Evolutionary conservation across 2,329 filamentous ascomycete species (phyloP).

Genomic region (Arthrobotrys entomopaga): DNA sequence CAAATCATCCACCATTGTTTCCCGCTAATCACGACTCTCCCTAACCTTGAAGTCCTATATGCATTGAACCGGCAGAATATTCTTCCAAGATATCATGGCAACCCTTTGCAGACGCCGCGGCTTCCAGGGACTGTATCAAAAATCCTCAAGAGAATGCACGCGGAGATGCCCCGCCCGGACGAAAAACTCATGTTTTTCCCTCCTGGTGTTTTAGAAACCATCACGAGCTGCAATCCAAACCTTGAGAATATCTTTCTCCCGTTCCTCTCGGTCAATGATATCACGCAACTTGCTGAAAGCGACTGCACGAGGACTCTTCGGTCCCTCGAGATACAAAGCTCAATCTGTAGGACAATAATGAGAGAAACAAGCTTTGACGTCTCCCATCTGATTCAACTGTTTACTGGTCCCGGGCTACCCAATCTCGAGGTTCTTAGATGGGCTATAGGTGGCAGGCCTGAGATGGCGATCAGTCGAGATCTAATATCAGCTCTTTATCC

Average conservation of each 20-base stretch:
- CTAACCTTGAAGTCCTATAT: constrained; percentile 37
- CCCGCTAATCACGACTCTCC: constrained; percentile 45
- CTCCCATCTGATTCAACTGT: constrained; percentile 27
- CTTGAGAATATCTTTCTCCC: constrained; percentile 50
- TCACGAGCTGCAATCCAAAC: constrained; percentile 38
- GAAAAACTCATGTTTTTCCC: constrained; percentile 53
- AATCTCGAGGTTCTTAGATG: constrained; percentile 46
- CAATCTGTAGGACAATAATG: constrained; percentile 41
- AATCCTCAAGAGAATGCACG: constrained; percentile 29
- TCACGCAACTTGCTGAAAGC: constrained; percentile 17
- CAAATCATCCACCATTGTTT: constrained; percentile 51
- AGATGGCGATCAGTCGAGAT: constrained; percentile 38
- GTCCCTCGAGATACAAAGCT: constrained; percentile 45
- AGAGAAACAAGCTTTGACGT: constrained; percentile 49
- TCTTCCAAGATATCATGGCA: constrained; percentile 46
- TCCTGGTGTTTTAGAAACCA: constrained; percentile 42
- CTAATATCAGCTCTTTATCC: constrained; percentile 27
- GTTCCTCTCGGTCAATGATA: constrained; percentile 39
- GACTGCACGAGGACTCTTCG: constrained; percentile 46
- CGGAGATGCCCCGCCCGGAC: constrained; percentile 50
- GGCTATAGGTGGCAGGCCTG: constrained; percentile 37
- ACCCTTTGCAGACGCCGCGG: constrained; percentile 41
- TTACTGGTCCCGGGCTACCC: constrained; percentile 32
- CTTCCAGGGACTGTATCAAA: constrained; percentile 31
- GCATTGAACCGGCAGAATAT: constrained; percentile 45